Evolutionary conservation across 352 stramenopile species (phyloP).

Genomic region (Pythium sp.): DNA sequence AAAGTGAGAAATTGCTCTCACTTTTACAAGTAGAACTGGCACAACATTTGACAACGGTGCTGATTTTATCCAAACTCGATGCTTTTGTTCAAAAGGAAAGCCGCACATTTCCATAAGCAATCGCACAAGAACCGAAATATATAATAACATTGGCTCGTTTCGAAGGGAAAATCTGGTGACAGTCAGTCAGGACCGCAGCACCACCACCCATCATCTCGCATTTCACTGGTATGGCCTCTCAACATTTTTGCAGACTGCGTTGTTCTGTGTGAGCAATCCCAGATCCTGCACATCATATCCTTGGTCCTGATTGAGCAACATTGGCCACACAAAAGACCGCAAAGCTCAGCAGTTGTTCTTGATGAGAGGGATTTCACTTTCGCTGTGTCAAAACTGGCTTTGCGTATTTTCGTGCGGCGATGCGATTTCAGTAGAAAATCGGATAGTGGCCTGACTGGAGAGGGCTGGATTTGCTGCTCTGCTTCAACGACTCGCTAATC

Average conservation of each 20-base stretch:
- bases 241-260: background rate
- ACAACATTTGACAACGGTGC: no score
- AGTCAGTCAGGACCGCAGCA: background rate
- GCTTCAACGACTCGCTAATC: constrained; percentile 4
- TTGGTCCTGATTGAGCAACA: background rate
- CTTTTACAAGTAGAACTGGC: background rate
- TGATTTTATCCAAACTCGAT: background rate
- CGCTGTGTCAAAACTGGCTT: background rate
- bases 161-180: background rate
- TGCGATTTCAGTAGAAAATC: background rate
- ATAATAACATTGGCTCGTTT: background rate
- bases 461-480: background rate
- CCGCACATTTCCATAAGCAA: background rate
- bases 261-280: background rate
- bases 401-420: background rate
- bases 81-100: background rate
- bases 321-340: background rate
- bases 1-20: background rate
- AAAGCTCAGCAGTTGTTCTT: background rate
- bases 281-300: background rate
- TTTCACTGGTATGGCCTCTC: constrained; percentile 1
- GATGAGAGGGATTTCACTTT: background rate
- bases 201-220: background rate
- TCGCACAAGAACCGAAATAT: background rate
- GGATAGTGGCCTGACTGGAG: background rate